These are phyloP conservation scores for Penstemon barbatus DNA, from an alignment of 257 asterid genomes.

Conservation along the genomic window DNA sequence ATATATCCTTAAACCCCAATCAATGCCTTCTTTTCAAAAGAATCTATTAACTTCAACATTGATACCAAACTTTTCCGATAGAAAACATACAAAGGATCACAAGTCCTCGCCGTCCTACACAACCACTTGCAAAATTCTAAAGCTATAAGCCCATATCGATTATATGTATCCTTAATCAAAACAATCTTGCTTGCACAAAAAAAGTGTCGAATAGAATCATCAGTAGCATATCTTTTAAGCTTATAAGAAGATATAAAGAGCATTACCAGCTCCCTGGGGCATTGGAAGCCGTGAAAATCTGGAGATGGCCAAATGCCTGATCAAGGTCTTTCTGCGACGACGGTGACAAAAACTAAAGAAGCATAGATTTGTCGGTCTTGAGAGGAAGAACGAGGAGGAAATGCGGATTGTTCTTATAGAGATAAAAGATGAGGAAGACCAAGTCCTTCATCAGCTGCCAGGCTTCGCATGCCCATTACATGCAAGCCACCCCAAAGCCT, in stretches of 20 bases:
- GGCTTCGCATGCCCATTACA: no score
- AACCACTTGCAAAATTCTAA: conserved; percentile 70
- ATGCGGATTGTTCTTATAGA: no score
- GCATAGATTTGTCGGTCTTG: conserved; percentile 39
- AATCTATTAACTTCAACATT: conserved; percentile 39
- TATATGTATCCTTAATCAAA: conserved; percentile 33
- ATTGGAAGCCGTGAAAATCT: conserved; percentile 58
- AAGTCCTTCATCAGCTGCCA: no score
- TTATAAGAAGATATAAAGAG: conserved; percentile 58
- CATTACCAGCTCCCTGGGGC: conserved; percentile 74
- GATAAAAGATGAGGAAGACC: no score
- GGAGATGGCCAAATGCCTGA: conserved; percentile 47
- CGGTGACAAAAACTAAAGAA: conserved; percentile 43
- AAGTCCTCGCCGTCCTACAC: conserved; percentile 44
- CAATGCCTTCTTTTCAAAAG: conserved; percentile 28
- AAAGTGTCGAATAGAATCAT: conserved; percentile 61
- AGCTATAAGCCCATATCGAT: conserved; percentile 48
- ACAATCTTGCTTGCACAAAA: conserved; percentile 41
- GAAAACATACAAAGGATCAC: conserved; percentile 48
- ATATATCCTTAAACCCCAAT: conserved; percentile 51
- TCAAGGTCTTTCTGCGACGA: conserved; percentile 33
- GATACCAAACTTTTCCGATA: conserved; percentile 61
- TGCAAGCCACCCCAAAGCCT: no score
- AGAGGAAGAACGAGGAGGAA: neutral
- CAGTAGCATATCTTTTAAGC: conserved; percentile 47